Conservation (phyloP, 2,329 filamentous ascomycete species). For the Colletotrichum zoysiae region DNA sequence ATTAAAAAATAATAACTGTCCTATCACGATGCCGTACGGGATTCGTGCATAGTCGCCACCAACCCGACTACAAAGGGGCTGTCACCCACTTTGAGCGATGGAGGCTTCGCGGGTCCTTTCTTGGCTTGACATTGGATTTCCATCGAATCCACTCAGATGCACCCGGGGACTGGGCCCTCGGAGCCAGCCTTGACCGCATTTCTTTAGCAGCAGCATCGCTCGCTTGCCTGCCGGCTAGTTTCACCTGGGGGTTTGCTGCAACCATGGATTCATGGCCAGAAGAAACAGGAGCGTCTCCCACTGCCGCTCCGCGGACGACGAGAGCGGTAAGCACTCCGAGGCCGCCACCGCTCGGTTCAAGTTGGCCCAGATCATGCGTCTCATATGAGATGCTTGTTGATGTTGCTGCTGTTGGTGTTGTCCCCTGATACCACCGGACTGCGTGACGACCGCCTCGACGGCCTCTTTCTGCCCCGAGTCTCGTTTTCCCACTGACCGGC, state of each 20-base stretch:
- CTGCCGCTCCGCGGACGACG: neutral
- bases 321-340: conserved; percentile 19
- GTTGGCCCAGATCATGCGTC: neutral
- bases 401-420: neutral
- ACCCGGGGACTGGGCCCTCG: conserved; percentile 7
- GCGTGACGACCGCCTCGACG: conserved; percentile 22
- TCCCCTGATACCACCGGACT: conserved; percentile 16
- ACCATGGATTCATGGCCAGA: conserved; percentile 3
- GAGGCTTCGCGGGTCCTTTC: conserved; percentile 6
- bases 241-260: conserved; percentile 14
- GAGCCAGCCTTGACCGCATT: conserved; percentile 18
- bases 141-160: conserved; percentile 16
- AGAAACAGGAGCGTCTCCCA: neutral
- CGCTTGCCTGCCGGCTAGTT: conserved; percentile 24
- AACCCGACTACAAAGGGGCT: neutral
- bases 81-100: neutral
- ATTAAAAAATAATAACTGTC: too few species aligned
- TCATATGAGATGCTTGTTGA: neutral
- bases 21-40: conserved; percentile 19
- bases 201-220: conserved; percentile 34
- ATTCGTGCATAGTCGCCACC: conserved; percentile 12
- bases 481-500: conserved; percentile 4
- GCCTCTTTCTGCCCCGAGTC: conserved; percentile 5
- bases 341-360: conserved; percentile 14
- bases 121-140: conserved; percentile 17